Base-by-base conservation (phyloP, 768 basidiomycete species). In the Zangia roseola region DNA sequence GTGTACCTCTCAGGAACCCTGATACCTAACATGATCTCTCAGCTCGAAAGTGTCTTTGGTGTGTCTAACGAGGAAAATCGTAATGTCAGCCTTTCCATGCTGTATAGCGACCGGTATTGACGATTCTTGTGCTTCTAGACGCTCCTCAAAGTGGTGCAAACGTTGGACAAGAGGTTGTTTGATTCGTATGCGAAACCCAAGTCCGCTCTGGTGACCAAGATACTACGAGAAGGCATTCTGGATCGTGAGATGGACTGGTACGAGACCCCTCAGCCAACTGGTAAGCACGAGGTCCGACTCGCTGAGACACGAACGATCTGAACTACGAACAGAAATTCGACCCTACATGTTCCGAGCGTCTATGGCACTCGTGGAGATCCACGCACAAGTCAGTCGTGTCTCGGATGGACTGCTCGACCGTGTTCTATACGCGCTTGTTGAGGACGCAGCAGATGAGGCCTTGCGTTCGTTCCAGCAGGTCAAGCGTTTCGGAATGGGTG, bases 401-500 rank as follows among this genome's bases (percentile, higher is more conserved):
- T 84, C 95, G 0, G 87, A 89, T 38, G 75, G 80, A 8, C 78
- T 95, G 35, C 77, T 98, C 23, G 82, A 91, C 37, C 83, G 94
- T n/a, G 84, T 84, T 23, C 72, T 98, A 38, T 82, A 83, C 50
- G 75, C 84, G 16, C 77, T 97, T 14, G 86, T 94, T 13, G 86
- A 91, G 52, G 86, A 88, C 50, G 73, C 95, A 16, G 88, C 93
- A 13, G 77, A 81, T 9, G 91, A 94, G 59, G 88, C 94, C 0
- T 74, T 97, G 46, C 78, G 75, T 13, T 90, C 86, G 68, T 94
- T 99, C 79, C 81, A 80, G 57, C 86, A 94, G 68, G 84, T 98
- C 35, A 87, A 86, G 60, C 80, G 86, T 41, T 97, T 97, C 62
- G 94, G 94, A 16, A 97, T 97, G 86, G 97, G 97, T 25, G 97